Base-by-base conservation (phyloP, 2,329 filamentous ascomycete genomes). In the Colletotrichum sp. region DNA sequence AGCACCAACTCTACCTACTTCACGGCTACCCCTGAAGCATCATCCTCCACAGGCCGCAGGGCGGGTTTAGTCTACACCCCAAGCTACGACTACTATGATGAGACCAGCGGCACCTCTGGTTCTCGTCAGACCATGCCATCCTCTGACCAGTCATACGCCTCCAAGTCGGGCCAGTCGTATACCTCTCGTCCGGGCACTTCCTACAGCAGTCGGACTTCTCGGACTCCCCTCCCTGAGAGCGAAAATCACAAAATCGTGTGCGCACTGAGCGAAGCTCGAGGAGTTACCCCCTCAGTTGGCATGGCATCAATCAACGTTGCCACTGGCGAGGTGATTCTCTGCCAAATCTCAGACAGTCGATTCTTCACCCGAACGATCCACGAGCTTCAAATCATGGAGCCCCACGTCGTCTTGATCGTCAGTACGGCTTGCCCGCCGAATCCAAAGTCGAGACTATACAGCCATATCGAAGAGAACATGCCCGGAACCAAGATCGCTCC, bases 331-430 rank as follows among this genome's bases (percentile, higher is more conserved):
- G 95, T 92, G 19, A 92, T 96, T 32, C 89, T 99, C 52, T 98
- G 95, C 81, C 95, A 98, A 81, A 96, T 99, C 78, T 96, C 94
- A 81, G 96, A 99, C 83, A 98, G 93, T 72, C 96, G 98, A 82
- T 98, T 96, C 39, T 99, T 98, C 82, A 93, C 96, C 73, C 93
- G 93, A 81, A 98, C 96, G 0, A 88, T 98, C 34, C 95, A 98
- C 84, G 98, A 98, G 82, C 89, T 99, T 39, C 91, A 92, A 69
- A 92, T 98, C 29, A 94, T 95, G 79, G 91, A 94, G 29, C 96
- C 96, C 0, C 94, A 93, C 3, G 92, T 93, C 78, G 94, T 98
- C 66, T 86, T 99, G 2, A 93, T 98, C 79, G 92, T 95, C 81
- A 90, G 91, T 6, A 94, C 94, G 3, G 90, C 92, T n/a, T 92